phyloP scores from a whole-genome alignment of 495 filamentous ascomycete species.

The Penicillium canescens region DNA sequence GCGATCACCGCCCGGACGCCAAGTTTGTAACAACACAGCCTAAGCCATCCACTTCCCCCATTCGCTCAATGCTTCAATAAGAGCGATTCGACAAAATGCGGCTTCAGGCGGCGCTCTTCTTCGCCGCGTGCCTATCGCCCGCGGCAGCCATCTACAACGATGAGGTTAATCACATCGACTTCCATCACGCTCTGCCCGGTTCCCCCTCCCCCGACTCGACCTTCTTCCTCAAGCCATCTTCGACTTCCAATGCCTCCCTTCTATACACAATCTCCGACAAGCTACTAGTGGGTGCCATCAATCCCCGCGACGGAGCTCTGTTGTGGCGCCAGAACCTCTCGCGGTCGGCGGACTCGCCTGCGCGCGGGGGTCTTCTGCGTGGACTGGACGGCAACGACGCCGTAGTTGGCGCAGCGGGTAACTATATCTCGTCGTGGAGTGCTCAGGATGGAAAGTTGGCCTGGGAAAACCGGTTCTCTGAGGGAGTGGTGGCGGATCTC shows the following conservation, averaged over 20 bases:
- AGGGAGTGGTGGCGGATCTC: slow-evolving; percentile 67
- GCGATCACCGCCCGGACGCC: slow-evolving; percentile 19
- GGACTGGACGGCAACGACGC: slow-evolving; percentile 72
- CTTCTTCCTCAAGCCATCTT: slow-evolving; percentile 88
- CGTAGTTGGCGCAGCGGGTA: slow-evolving; percentile 68
- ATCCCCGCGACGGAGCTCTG: slow-evolving; percentile 79
- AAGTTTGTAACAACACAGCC: slow-evolving; percentile 13
- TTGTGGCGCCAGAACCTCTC: slow-evolving; percentile 81
- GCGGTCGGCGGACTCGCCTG: slow-evolving; percentile 28
- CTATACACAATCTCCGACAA: slow-evolving; percentile 88
- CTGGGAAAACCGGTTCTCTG: slow-evolving; percentile 63
- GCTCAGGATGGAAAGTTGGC: slow-evolving; percentile 74
- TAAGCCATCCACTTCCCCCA: slow-evolving; percentile 8
- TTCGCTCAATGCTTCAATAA: slow-evolving; percentile 32
- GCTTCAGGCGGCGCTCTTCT: slow-evolving; percentile 44
- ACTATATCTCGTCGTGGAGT: slow-evolving; percentile 76
- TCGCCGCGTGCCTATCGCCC: slow-evolving; percentile 42
- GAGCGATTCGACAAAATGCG: slow-evolving; percentile 39
- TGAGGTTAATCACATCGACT: slow-evolving; percentile 90
- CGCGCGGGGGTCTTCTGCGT: slow-evolving; percentile 58
- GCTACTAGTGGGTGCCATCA: slow-evolving; percentile 80
- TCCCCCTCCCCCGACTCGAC: slow-evolving; percentile 77
- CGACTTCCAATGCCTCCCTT: slow-evolving; percentile 79
- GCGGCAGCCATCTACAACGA: slow-evolving; percentile 76
- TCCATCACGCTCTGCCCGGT: slow-evolving; percentile 87